These are phyloP conservation scores for Globisporangium spiculum DNA, from an alignment of 352 stramenopile species.

Conservation along the genomic window DNA sequence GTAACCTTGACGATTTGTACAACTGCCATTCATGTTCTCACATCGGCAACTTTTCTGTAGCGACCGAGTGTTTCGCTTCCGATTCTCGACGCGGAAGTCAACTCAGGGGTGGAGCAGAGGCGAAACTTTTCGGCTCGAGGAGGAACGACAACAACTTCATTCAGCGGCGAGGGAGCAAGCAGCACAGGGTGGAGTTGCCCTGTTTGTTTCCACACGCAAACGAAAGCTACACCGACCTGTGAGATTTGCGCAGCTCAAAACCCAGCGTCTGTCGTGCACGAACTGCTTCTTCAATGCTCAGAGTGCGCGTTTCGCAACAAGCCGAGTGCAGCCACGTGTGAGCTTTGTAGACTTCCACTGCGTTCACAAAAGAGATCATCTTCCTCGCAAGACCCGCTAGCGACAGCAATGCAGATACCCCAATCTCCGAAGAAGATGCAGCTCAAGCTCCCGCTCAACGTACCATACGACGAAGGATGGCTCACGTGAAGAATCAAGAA, in stretches of 20 bases:
- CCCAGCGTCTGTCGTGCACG: constrained; percentile 45
- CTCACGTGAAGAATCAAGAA: constrained; percentile 14
- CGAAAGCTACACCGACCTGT: constrained; percentile 35
- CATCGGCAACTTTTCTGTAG: not conserved
- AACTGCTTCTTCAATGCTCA: constrained; percentile 55
- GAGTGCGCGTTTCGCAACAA: constrained; percentile 70
- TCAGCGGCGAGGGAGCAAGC: not conserved
- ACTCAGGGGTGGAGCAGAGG: not conserved
- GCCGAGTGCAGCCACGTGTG: constrained; percentile 33
- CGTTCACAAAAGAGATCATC: not conserved
- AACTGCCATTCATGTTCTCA: not conserved
- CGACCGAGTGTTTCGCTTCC: constrained; percentile 10
- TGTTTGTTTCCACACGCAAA: constrained; percentile 74
- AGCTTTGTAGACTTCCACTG: constrained; percentile 56
- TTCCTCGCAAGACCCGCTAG: not conserved
- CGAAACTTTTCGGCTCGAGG: not conserved
- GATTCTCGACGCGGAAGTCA: constrained; percentile 2
- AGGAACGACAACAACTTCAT: not conserved
- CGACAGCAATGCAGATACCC: not conserved
- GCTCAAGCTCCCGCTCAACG: constrained; percentile 10
- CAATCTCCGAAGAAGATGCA: constrained; percentile 14
- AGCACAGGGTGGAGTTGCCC: constrained; percentile 46
- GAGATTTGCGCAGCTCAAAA: constrained; percentile 80
- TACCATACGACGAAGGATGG: constrained; percentile 38
- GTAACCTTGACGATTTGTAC: not conserved